phyloP scores from a whole-genome alignment of 1,139 yeast species.

The Blastobotrys capitulatus region DNA sequence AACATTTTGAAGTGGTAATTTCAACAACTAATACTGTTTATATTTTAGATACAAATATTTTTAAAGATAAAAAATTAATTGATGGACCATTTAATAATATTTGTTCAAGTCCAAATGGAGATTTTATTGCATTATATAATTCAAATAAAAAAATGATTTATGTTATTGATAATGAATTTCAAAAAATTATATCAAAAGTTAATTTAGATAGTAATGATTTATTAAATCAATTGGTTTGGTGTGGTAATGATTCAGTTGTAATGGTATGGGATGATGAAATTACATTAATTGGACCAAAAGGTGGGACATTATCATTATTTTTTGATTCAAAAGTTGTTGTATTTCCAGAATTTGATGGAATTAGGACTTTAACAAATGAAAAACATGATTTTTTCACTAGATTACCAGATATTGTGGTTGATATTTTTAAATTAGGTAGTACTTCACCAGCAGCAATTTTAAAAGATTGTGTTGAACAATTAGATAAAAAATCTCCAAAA shows the following conservation, averaged over 20 bases:
- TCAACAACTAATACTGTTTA: conserved; percentile 19
- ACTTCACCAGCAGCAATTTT: conserved; percentile 77
- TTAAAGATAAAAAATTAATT: conserved; percentile 1
- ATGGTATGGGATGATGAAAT: conserved; percentile 57
- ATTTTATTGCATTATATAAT: conserved; percentile 54
- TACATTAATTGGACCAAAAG: conserved; percentile 66
- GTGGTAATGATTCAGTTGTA: conserved; percentile 78
- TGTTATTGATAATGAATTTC: conserved; percentile 50
- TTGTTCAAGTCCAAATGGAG: conserved; percentile 55
- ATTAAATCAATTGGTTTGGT: conserved; percentile 59
- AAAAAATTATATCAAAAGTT: conserved; percentile 48
- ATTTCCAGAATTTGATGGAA: conserved; percentile 61
- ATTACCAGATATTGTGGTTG: conserved; percentile 54
- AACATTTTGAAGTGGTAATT: conserved; percentile 32
- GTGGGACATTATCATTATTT: conserved; percentile 47
- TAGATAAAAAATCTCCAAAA: conserved; percentile 66
- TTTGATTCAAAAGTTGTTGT: conserved; percentile 38
- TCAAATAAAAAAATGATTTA: conserved; percentile 40
- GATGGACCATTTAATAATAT: conserved; percentile 57
- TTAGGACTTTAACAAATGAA: conserved; percentile 55
- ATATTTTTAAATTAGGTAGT: conserved; percentile 77
- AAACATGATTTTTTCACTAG: conserved; percentile 60
- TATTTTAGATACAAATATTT: conserved; percentile 4
- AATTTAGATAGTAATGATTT: conserved; percentile 22
- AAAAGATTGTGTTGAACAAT: conserved; percentile 73